A percentile compares a stretch with the other conserved stretches of the same genome.
Evolutionary conservation across 495 filamentous ascomycete genomes (phyloP).

Genomic region (Annulohypoxylon maeteangense): DNA sequence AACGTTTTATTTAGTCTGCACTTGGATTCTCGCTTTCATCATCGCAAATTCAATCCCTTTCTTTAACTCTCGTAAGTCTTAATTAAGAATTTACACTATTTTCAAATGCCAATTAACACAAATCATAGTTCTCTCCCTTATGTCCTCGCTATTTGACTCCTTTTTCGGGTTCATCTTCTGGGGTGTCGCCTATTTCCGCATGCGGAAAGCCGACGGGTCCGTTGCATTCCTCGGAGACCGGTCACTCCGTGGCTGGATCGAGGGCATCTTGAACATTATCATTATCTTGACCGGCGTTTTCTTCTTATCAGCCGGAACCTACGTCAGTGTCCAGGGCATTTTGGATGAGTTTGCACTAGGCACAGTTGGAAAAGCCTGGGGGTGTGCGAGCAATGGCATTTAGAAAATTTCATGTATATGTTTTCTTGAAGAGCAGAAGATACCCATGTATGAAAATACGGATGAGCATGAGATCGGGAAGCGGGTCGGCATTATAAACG

Average conservation of each 20-base stretch:
- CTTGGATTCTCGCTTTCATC: constrained; percentile 83
- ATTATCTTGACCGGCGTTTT: constrained; percentile 78
- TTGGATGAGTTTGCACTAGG: constrained; percentile 67
- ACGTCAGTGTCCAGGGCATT: constrained; percentile 77
- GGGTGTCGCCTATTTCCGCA: constrained; percentile 86
- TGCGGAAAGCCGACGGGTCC: constrained; percentile 76
- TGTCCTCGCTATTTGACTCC: constrained; percentile 91
- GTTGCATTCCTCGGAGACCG: constrained; percentile 67
- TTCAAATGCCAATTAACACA: constrained; percentile 14
- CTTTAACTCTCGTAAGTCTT: constrained; percentile 72
- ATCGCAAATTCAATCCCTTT: constrained; percentile 92
- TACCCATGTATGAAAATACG: constrained; percentile 22
- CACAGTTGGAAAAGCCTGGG: constrained; percentile 67
- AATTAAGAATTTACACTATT: not conserved
- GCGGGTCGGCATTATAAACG: not conserved
- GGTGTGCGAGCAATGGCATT: constrained; percentile 70
- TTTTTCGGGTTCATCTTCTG: constrained; percentile 97
- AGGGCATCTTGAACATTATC: constrained; percentile 71
- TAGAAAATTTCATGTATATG: constrained; percentile 40
- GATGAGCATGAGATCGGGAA: constrained; percentile 10
- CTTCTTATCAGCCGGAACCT: constrained; percentile 81
- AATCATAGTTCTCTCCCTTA: constrained; percentile 73
- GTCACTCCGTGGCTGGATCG: constrained; percentile 69
- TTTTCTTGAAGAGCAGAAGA: constrained; percentile 33
- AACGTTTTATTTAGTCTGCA: constrained; percentile 56